Evolutionary conservation across 768 basidiomycete genomes (phyloP), one percentile per base, ranked within the genome.

Genomic region (Trametes gibbosa): DNA sequence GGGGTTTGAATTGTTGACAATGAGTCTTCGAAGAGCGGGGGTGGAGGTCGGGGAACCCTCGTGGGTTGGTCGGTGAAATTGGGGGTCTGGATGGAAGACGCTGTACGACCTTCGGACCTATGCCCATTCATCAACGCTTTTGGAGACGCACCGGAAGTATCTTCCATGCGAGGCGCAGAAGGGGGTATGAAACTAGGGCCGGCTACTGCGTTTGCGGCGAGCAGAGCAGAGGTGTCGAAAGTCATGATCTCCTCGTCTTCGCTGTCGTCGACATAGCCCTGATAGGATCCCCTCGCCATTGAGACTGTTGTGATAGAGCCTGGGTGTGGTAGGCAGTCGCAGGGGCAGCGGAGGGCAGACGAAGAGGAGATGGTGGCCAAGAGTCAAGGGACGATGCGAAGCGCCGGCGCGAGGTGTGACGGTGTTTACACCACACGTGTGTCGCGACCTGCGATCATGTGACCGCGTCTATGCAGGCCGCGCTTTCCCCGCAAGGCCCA

Each of bases 211-310:
- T 53, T 53, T 35, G 42, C 5, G 10, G 29, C 29, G 24, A 40
- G 16, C 13, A 35, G 21, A 40, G 29, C 41, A 13, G 43, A 50
- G 2, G 41, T 55, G 21, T 51, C 50, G 21, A 62, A 45, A 4
- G 50, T 40, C 60, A 62, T 48, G 46, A 52, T 49, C 3, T 59
- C 59, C 37, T 66, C 65, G 6, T 59, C 65, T 29, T 66, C 65
- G 48, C 65, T 66, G 39, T 66, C 65, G 16, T 63, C 59, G 3
- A 66, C 57, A 17, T 51, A 59, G 3, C 58, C 57, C 46, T 48
- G 19, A 19, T 63, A 50, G 39, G 13, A 16, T 5, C 43, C 24
- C 10, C 45, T 39, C 27, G 40, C 37, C 56, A 62, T 63, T 14
- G 7, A 40, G 3, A 16, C 34, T n/a, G 32, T n/a, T n/a, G n/a